phyloP scores from a whole-genome alignment of 805 yeast species.

The Candida hungchunana region DNA sequence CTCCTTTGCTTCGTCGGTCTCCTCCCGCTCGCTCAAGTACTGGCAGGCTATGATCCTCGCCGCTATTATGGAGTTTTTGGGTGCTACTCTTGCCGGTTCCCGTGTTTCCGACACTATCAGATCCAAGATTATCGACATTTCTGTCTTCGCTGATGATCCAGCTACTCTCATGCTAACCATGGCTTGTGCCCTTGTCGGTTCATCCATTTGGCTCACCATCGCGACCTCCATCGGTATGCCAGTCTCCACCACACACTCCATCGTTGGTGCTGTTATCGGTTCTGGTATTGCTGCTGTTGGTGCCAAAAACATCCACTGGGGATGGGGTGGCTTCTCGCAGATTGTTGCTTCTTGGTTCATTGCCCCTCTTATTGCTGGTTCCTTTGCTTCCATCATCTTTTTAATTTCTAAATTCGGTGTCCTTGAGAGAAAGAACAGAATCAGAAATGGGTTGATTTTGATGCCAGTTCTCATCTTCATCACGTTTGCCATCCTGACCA shows the following conservation, averaged over 20 bases:
- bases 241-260: constrained; percentile 79
- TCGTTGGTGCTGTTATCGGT: constrained; percentile 73
- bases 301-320: constrained; percentile 59
- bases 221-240: constrained; percentile 71
- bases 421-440: constrained; percentile 51
- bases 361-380: constrained; percentile 70
- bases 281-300: constrained; percentile 73
- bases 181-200: constrained; percentile 73
- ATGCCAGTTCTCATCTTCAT: constrained; percentile 59
- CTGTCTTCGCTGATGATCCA: constrained; percentile 48
- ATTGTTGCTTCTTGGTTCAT: constrained; percentile 79
- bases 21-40: constrained; percentile 63
- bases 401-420: constrained; percentile 56
- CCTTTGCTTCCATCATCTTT: constrained; percentile 55
- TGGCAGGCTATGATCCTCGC: constrained; percentile 77
- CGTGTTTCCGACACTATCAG: constrained; percentile 72
- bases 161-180: constrained; percentile 71
- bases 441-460: constrained; percentile 51
- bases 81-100: constrained; percentile 70
- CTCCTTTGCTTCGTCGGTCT: constrained; percentile 73
- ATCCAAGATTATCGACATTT: constrained; percentile 54
- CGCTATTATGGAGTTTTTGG: constrained; percentile 66
- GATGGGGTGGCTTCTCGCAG: constrained; percentile 69
- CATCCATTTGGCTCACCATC: constrained; percentile 62
- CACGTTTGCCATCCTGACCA: constrained; percentile 60